Evolutionary conservation across 768 basidiomycete species (phyloP).

Genomic region (Goffeauzyma gilvescens): DNA sequence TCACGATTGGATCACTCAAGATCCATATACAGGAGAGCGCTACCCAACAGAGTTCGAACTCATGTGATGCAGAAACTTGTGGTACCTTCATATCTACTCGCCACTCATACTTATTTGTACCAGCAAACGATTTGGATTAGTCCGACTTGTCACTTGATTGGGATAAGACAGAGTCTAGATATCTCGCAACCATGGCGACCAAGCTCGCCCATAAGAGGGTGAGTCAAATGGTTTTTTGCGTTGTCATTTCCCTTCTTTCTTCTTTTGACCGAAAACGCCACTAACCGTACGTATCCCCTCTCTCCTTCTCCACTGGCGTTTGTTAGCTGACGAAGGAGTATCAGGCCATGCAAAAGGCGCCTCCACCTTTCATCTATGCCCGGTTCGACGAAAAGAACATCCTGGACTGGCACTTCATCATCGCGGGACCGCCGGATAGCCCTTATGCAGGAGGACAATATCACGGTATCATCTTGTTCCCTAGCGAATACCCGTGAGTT

Average conservation of each 20-base stretch:
- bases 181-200: conserved; percentile 27
- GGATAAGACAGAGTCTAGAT: too few relatives aligned
- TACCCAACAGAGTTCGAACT: too few relatives aligned
- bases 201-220: conserved; percentile 30
- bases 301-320: not conserved
- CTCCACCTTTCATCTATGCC: conserved; percentile 92
- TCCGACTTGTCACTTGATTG: too few relatives aligned
- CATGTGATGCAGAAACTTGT: too few relatives aligned
- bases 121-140: too few relatives aligned
- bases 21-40: too few relatives aligned
- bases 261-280: not conserved
- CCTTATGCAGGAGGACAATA: conserved; percentile 84
- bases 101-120: too few relatives aligned
- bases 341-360: conserved; percentile 72
- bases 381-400: conserved; percentile 95
- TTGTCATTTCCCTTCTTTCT: too few relatives aligned
- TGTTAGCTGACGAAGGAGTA: conserved; percentile 42
- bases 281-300: not conserved
- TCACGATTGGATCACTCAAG: too few relatives aligned
- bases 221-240: too few relatives aligned
- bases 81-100: too few relatives aligned
- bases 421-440: conserved; percentile 88
- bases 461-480: conserved; percentile 78
- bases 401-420: conserved; percentile 79
- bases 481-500: conserved; percentile 56